Base-by-base conservation (phyloP, 805 yeast genomes). In the Candida maris region DNA sequence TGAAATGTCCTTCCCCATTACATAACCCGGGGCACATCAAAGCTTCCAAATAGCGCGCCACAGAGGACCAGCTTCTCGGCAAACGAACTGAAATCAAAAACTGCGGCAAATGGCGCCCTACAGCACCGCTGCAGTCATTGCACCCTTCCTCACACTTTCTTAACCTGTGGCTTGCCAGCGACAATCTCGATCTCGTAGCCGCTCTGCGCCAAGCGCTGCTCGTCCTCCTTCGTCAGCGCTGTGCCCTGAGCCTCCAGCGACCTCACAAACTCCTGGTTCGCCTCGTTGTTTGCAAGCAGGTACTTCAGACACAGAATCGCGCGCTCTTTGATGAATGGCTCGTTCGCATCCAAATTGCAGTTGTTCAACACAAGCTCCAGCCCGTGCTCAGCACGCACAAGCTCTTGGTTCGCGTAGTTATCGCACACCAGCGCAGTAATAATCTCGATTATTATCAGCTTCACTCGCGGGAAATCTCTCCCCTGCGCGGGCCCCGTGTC, bases 271-370 rank as follows among this genome's bases (percentile, higher is more conserved):
- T 71, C 67, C 59, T 91, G 97, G 56, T 91, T 93, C 31, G 65
- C 68, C 4, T 46, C 51, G 49, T 93, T 93, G 7, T 73, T 68
- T 17, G 75, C 73, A 12, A 91, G 60, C 21, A 88, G 59, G 42
- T 79, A 80, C 50, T 81, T 75, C 19, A 93, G 56, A 52, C 96
- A 86, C 5, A 91, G 62, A 22, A 93, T 84, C 2, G 95, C 73
- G 41, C 91, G 65, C 53, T 91, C 98, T 46, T 86, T 82, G 38
- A 85, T 81, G 49, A 72, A 91, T 0, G 97, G 97, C 56, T 93
- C 94, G 54, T 85, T 78, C 30, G 79, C 81, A 57, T 91, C 97
- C 34, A 93, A 79, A 26, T 83, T 75, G 62, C 97, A 89, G 44
- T 81, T 82, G 6, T 89, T 82, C 17, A 91, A 64, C 0, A 89